Evolutionary conservation across 1,284 basidiomycete genomes (phyloP).

Genomic region (Pseudozyma tsukubaensis): DNA sequence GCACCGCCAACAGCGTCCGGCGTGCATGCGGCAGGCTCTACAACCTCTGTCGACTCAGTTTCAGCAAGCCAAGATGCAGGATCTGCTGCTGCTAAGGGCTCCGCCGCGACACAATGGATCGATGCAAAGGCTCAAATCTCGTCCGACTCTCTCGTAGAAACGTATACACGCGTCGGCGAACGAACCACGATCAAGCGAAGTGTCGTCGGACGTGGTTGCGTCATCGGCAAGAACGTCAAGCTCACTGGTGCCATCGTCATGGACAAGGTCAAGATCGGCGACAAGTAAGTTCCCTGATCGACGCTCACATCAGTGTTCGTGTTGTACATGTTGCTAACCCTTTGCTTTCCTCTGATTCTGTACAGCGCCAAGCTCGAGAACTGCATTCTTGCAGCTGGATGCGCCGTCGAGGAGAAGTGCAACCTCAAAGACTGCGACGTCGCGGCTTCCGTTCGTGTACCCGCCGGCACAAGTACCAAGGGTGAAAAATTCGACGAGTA

Average conservation of each 20-base stretch:
- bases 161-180: conserved; percentile 84
- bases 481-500: conserved; percentile 59
- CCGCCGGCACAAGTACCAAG: conserved; percentile 57
- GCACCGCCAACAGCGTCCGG: conserved; percentile 11
- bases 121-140: conserved; percentile 86
- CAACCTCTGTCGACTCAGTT: conserved; percentile 5
- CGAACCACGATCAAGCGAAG: conserved; percentile 87
- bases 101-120: conserved; percentile 62
- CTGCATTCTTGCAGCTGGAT: conserved; percentile 84
- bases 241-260: conserved; percentile 87
- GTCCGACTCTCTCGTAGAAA: conserved; percentile 83
- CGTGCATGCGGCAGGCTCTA: conserved; percentile 10
- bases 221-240: conserved; percentile 86
- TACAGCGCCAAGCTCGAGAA: conserved; percentile 87
- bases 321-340: conserved; percentile 4
- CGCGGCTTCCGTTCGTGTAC: conserved; percentile 85
- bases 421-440: conserved; percentile 85
- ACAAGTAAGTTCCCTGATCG: conserved; percentile 76
- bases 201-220: conserved; percentile 86
- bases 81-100: not conserved
- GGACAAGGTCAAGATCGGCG: conserved; percentile 87
- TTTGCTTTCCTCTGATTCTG: not conserved
- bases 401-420: conserved; percentile 82
- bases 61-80: conserved; percentile 12
- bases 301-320: not conserved